Evolutionary conservation across 768 basidiomycete genomes (phyloP).

Genomic region (Bullera alba): DNA sequence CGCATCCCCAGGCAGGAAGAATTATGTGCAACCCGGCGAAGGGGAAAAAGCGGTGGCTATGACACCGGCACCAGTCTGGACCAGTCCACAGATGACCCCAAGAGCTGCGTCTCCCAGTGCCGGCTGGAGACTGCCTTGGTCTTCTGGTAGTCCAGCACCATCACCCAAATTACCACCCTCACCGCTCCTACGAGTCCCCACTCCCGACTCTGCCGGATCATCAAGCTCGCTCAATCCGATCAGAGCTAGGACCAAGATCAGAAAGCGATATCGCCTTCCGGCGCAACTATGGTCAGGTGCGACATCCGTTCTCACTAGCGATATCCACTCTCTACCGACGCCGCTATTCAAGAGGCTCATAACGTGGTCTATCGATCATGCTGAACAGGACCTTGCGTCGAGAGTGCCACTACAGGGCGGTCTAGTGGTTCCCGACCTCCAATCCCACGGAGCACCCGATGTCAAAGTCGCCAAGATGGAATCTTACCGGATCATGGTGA

Average conservation of each 20-base stretch:
- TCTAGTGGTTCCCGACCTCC: constrained; percentile 34
- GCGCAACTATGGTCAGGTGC: constrained; percentile 40
- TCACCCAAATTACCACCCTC: constrained; percentile 11
- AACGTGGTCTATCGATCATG: constrained; percentile 53
- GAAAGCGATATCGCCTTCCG: constrained; percentile 36
- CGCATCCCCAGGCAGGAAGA: constrained; percentile 39
- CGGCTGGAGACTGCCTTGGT: constrained; percentile 42
- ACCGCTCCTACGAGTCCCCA: constrained; percentile 22
- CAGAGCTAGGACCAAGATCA: constrained; percentile 6
- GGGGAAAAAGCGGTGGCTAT: constrained; percentile 40
- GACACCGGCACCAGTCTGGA: constrained; percentile 37
- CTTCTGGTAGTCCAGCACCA: constrained; percentile 11
- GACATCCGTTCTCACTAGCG: constrained; percentile 36
- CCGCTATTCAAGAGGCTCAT: constrained; percentile 48
- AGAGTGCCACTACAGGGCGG: constrained; percentile 41
- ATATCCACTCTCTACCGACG: constrained; percentile 45
- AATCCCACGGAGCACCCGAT: constrained; percentile 41
- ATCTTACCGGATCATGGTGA: constrained; percentile 60
- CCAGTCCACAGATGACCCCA: neutral
- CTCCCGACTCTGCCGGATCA: constrained; percentile 26
- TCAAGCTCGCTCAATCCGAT: constrained; percentile 5
- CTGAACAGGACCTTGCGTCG: constrained; percentile 50
- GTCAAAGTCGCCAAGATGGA: constrained; percentile 46
- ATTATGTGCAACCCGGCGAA: constrained; percentile 36
- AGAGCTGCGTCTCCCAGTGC: constrained; percentile 9